Conservation (phyloP, 1,284 basidiomycete genomes). For the Serendipita sp. region DNA sequence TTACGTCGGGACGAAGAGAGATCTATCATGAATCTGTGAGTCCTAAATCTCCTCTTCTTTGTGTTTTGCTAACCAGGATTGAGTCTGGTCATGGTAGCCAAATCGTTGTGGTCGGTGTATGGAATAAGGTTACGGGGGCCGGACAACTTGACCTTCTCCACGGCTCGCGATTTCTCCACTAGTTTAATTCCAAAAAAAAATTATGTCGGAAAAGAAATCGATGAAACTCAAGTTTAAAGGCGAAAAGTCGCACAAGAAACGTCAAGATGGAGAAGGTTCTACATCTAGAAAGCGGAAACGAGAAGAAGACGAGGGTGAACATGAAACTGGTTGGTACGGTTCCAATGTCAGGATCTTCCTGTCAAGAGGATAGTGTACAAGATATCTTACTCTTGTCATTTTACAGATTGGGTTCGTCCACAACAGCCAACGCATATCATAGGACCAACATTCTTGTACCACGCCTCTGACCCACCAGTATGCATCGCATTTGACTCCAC, state of each 20-base stretch:
- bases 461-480: slow-evolving; percentile 63
- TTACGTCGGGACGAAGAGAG: slow-evolving; percentile 86
- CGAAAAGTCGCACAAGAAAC: slow-evolving; percentile 66
- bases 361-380: slow-evolving; percentile 32
- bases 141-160: slow-evolving; percentile 17
- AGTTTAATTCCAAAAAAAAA: too few species aligned
- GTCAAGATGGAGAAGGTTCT: background rate
- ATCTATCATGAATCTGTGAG: slow-evolving; percentile 31
- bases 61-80: slow-evolving; percentile 48
- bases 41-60: background rate
- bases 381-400: slow-evolving; percentile 25
- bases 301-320: slow-evolving; percentile 33
- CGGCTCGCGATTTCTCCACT: background rate
- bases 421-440: slow-evolving; percentile 58
- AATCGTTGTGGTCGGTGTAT: slow-evolving; percentile 38
- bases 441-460: slow-evolving; percentile 68
- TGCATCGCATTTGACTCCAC: slow-evolving; percentile 68
- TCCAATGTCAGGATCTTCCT: slow-evolving; percentile 18
- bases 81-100: slow-evolving; percentile 59
- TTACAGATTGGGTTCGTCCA: slow-evolving; percentile 58
- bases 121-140: slow-evolving; percentile 22
- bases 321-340: slow-evolving; percentile 19
- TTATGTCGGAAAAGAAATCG: slow-evolving; percentile 19
- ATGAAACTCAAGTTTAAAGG: slow-evolving; percentile 77
- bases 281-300: slow-evolving; percentile 34